phyloP scores from a whole-genome alignment of 257 asterid genomes.

The Fraxinus cuspidata region DNA sequence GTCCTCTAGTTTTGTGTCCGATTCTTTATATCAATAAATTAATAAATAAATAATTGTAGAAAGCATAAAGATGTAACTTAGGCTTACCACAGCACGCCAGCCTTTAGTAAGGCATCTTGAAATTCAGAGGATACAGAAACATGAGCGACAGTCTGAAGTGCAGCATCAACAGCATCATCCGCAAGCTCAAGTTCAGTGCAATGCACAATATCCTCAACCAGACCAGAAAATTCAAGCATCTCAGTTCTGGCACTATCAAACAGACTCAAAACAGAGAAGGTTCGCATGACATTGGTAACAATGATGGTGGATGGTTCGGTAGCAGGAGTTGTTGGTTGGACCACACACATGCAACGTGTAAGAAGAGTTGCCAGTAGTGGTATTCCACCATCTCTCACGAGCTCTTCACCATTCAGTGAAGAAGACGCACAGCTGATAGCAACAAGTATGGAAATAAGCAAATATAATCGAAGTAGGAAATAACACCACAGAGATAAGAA shows the following conservation, averaged over 20 bases:
- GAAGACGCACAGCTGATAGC: slow-evolving; percentile 83
- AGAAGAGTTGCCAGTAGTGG: slow-evolving; percentile 89
- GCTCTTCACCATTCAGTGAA: slow-evolving; percentile 96
- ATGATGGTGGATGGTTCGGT: slow-evolving; percentile 77
- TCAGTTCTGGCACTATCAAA: slow-evolving; percentile 89
- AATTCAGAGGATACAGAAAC: slow-evolving; percentile 76
- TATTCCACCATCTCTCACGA: slow-evolving; percentile 94
- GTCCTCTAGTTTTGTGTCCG: neutral
- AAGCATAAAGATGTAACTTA: slow-evolving; percentile 21
- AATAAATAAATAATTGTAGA: neutral
- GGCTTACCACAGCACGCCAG: slow-evolving; percentile 89
- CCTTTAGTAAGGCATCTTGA: slow-evolving; percentile 80
- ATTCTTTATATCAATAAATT: neutral
- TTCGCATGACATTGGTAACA: slow-evolving; percentile 80
- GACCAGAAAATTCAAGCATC: slow-evolving; percentile 77
- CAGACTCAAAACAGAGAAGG: slow-evolving; percentile 85
- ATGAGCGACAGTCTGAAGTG: slow-evolving; percentile 85
- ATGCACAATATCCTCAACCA: slow-evolving; percentile 87
- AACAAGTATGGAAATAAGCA: slow-evolving; percentile 15
- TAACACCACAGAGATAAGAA: slow-evolving; percentile 15
- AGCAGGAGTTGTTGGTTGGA: slow-evolving; percentile 86
- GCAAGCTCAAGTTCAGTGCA: slow-evolving; percentile 95
- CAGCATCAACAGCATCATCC: slow-evolving; percentile 77
- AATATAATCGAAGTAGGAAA: slow-evolving; percentile 9
- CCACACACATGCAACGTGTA: slow-evolving; percentile 95